Conservation (phyloP, 1,284 basidiomycete genomes). For the Amylostereum areolatum region DNA sequence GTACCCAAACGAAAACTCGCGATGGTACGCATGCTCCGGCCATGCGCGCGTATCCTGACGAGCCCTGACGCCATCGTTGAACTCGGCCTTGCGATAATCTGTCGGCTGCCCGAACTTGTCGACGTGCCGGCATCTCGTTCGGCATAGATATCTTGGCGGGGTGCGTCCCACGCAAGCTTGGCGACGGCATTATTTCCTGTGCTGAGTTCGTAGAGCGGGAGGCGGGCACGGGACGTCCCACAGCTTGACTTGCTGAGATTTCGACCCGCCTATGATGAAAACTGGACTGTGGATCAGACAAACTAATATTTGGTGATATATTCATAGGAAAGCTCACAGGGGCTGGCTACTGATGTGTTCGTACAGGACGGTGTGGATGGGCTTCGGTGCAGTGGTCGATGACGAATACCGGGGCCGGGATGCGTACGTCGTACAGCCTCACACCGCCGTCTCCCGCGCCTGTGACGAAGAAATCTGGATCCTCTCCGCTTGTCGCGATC, state of each 20-base stretch:
- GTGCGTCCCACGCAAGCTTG: slow-evolving; percentile 1
- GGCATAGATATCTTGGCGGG: neutral
- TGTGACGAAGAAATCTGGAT: slow-evolving; percentile 31
- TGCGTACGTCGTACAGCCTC: slow-evolving; percentile 33
- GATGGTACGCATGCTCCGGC: neutral
- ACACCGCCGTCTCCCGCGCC: slow-evolving; percentile 30
- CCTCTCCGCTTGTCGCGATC: slow-evolving; percentile 27
- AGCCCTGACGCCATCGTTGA: neutral
- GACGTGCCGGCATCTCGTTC: neutral
- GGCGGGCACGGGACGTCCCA: slow-evolving; percentile 3
- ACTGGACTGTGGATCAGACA: neutral
- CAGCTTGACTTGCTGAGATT: slow-evolving; percentile 4
- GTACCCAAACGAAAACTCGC: neutral
- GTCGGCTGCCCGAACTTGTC: neutral
- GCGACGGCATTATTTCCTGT: slow-evolving; percentile 5
- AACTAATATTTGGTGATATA: neutral
- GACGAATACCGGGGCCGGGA: slow-evolving; percentile 19
- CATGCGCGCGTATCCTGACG: neutral
- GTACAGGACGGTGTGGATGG: slow-evolving; percentile 4
- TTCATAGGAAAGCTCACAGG: slow-evolving; percentile 3
- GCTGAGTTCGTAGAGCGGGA: slow-evolving; percentile 2
- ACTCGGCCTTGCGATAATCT: neutral
- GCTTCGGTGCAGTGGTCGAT: slow-evolving; percentile 13
- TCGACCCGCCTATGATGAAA: slow-evolving; percentile 1
- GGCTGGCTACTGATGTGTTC: slow-evolving; percentile 8